Evolutionary conservation across 2,329 filamentous ascomycete genomes (phyloP).

Genomic region (Alternaria atra): DNA sequence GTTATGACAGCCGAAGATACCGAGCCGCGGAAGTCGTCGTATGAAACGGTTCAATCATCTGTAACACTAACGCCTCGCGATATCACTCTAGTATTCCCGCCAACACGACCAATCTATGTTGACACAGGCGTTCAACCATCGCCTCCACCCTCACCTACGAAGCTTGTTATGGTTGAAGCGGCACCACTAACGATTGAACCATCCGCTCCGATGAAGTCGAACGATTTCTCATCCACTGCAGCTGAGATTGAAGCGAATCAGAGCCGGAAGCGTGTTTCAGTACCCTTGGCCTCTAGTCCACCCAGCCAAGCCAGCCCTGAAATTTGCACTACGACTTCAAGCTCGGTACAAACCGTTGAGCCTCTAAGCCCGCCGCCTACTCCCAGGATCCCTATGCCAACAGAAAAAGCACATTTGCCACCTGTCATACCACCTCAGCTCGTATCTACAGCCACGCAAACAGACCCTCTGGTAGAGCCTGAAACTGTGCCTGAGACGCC

Average conservation of each 20-base stretch:
- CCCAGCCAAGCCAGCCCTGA: slow-evolving; percentile 24
- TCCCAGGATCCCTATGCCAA: slow-evolving; percentile 61
- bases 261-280: slow-evolving; percentile 71
- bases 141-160: slow-evolving; percentile 76
- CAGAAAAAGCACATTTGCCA: slow-evolving; percentile 52
- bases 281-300: slow-evolving; percentile 35
- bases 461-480: slow-evolving; percentile 47
- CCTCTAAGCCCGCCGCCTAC: slow-evolving; percentile 72
- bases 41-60: slow-evolving; percentile 35
- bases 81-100: slow-evolving; percentile 43
- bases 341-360: slow-evolving; percentile 69
- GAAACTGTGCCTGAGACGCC: slow-evolving; percentile 38
- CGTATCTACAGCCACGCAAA: slow-evolving; percentile 70
- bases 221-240: slow-evolving; percentile 26
- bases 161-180: slow-evolving; percentile 37
- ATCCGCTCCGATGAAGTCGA: slow-evolving; percentile 31
- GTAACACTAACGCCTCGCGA: slow-evolving; percentile 36
- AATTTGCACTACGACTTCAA: slow-evolving; percentile 66
- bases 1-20: slow-evolving; percentile 28
- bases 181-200: slow-evolving; percentile 34
- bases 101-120: slow-evolving; percentile 65
- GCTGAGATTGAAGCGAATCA: slow-evolving; percentile 75
- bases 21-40: slow-evolving; percentile 34
- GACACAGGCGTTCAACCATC: slow-evolving; percentile 85
- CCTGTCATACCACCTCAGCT: slow-evolving; percentile 54